phyloP scores from a whole-genome alignment of 2,329 filamentous ascomycete species.

The Colletotrichum neosansevieriae region DNA sequence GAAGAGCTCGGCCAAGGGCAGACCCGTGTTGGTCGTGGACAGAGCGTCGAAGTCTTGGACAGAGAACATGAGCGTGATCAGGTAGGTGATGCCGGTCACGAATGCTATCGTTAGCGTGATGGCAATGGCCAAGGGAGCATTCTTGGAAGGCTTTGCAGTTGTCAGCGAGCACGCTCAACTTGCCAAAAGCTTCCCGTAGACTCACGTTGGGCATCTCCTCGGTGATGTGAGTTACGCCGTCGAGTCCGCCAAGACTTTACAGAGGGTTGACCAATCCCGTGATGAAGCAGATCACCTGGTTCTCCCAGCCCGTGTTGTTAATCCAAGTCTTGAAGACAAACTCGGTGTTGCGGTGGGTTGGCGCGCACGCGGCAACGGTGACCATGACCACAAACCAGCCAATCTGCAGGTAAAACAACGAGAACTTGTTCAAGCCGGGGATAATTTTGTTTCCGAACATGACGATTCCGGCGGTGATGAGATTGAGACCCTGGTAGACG shows the following conservation, averaged over 20 bases:
- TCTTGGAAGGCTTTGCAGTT: slow-evolving; percentile 48
- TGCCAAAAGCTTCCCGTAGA: slow-evolving; percentile 10
- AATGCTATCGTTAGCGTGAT: slow-evolving; percentile 64
- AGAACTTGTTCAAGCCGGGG: slow-evolving; percentile 57
- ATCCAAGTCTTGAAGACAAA: slow-evolving; percentile 66
- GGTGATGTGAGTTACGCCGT: slow-evolving; percentile 62
- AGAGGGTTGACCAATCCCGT: slow-evolving; percentile 62
- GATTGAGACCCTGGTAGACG: slow-evolving; percentile 56
- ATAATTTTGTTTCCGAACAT: slow-evolving; percentile 62
- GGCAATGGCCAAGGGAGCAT: slow-evolving; percentile 53
- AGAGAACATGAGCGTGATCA: slow-evolving; percentile 64
- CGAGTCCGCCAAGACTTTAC: slow-evolving; percentile 60
- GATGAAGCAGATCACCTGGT: slow-evolving; percentile 62
- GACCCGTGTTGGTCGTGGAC: slow-evolving; percentile 54
- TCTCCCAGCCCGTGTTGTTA: slow-evolving; percentile 65
- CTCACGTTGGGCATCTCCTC: slow-evolving; percentile 64
- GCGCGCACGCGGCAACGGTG: slow-evolving; percentile 60
- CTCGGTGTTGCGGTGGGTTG: slow-evolving; percentile 56
- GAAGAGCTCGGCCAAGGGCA: slow-evolving; percentile 61
- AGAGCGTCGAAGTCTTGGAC: slow-evolving; percentile 61
- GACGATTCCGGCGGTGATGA: slow-evolving; percentile 57
- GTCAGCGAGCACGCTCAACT: neutral
- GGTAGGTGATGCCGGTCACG: slow-evolving; percentile 60
- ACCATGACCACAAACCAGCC: slow-evolving; percentile 61
- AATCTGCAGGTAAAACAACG: slow-evolving; percentile 59